A percentile compares a stretch with the other conserved stretches of the same genome.
These are phyloP conservation scores for Asparagopsis taxiformis DNA, from an alignment of 31 red algal genomes.

Conservation along the genomic window DNA sequence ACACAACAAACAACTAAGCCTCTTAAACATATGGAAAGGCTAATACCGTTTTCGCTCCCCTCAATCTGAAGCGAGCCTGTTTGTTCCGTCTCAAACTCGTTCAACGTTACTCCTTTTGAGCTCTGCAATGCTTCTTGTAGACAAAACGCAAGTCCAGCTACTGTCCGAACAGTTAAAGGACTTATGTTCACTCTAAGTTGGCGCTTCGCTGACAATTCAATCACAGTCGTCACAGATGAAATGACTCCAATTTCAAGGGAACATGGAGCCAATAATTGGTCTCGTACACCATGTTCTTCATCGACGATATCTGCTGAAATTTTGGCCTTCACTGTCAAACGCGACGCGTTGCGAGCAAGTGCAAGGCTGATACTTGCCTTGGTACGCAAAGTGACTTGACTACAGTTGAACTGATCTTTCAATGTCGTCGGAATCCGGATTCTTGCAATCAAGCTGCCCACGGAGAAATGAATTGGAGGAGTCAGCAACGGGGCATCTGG, in stretches of 20 bases:
- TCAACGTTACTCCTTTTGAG: neutral
- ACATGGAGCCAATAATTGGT: slow-evolving; percentile 5
- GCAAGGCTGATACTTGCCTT: neutral
- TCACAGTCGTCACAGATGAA: neutral
- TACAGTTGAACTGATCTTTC: neutral
- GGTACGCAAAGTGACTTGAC: neutral
- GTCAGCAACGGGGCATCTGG: neutral
- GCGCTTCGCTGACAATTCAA: neutral
- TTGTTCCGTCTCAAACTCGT: neutral
- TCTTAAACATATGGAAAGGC: slow-evolving; percentile 18
- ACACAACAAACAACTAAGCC: slow-evolving; percentile 46
- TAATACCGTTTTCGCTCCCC: neutral
- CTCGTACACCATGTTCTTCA: slow-evolving; percentile 3
- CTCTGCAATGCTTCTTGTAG: neutral
- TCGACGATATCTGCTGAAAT: slow-evolving; percentile 12
- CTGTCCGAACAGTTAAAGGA: slow-evolving; percentile 9
- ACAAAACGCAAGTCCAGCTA: neutral
- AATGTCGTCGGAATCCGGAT: neutral
- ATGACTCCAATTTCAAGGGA: slow-evolving; percentile 7
- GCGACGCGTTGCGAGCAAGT: slow-evolving; percentile 5
- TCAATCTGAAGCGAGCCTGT: too few species aligned
- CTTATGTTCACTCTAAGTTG: slow-evolving; percentile 5
- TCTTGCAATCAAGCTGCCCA: neutral
- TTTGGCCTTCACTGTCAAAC: neutral
- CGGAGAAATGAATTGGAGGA: neutral